These are phyloP conservation scores for Fusarium oxysporum DNA, from an alignment of 2,329 filamentous ascomycete species.

Conservation along the genomic window DNA sequence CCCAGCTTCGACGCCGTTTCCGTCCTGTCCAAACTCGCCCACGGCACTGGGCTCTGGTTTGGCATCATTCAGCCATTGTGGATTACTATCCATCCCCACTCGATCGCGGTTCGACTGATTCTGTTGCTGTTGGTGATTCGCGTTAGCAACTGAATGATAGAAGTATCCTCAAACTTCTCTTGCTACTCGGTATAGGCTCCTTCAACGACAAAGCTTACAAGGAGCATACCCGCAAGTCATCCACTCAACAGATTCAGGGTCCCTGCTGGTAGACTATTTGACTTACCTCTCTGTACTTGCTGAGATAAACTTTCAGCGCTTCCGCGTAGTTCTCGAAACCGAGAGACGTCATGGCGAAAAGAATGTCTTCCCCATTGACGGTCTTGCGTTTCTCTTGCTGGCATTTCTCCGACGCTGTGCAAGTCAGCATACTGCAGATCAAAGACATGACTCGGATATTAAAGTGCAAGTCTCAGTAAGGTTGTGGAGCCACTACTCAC, in stretches of 20 bases:
- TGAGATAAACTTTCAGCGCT: conserved; percentile 96
- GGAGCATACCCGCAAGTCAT: neutral
- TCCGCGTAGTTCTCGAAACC: conserved; percentile 99
- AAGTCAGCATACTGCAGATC: conserved; percentile 38
- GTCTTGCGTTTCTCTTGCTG: conserved; percentile 99
- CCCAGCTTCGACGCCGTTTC: conserved; percentile 55
- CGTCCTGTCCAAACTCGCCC: conserved; percentile 59
- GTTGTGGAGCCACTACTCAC: conserved; percentile 63
- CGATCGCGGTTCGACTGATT: conserved; percentile 56
- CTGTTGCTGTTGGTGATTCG: conserved; percentile 51
- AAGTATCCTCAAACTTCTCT: neutral
- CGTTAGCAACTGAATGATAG: conserved; percentile 10
- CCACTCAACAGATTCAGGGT: neutral
- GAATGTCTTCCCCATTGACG: conserved; percentile 97
- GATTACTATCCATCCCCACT: conserved; percentile 50
- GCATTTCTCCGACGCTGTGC: conserved; percentile 94
- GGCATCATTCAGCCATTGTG: conserved; percentile 50
- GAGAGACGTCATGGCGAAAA: conserved; percentile 98
- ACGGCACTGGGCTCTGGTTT: conserved; percentile 48
- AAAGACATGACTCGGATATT: conserved; percentile 32
- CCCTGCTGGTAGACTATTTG: neutral
- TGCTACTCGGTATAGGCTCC: neutral
- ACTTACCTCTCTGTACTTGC: conserved; percentile 96
- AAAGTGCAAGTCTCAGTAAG: conserved; percentile 15
- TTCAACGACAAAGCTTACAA: neutral